phyloP scores from a whole-genome alignment of 805 yeast species.

The Tetrapisispora phaffii region DNA sequence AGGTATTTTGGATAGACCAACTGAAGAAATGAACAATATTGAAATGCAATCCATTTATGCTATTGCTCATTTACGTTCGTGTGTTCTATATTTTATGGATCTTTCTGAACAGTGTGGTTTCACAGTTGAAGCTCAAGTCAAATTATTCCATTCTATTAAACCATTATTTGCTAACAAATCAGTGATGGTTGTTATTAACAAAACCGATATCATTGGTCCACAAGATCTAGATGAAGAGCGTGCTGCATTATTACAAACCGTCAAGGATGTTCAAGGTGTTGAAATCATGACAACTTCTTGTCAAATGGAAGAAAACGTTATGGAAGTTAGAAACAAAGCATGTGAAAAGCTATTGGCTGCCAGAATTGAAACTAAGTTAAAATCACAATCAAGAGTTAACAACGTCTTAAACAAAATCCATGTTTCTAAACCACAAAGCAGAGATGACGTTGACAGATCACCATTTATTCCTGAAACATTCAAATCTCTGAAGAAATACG shows the following conservation, averaged over 20 bases:
- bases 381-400: slow-evolving; percentile 81
- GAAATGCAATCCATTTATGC: slow-evolving; percentile 99
- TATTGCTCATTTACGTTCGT: slow-evolving; percentile 93
- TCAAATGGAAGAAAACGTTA: slow-evolving; percentile 85
- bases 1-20: slow-evolving; percentile 96
- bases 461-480: slow-evolving; percentile 78
- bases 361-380: slow-evolving; percentile 91
- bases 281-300: slow-evolving; percentile 92
- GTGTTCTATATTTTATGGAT: slow-evolving; percentile 97
- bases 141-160: slow-evolving; percentile 91
- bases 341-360: slow-evolving; percentile 94
- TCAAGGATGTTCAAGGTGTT: slow-evolving; percentile 63
- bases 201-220: slow-evolving; percentile 78
- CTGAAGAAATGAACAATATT: slow-evolving; percentile 98
- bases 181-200: slow-evolving; percentile 90
- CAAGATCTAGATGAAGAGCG: slow-evolving; percentile 75
- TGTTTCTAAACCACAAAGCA: slow-evolving; percentile 78
- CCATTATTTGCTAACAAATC: slow-evolving; percentile 95
- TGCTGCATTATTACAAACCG: slow-evolving; percentile 57
- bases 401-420: slow-evolving; percentile 91
- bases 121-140: slow-evolving; percentile 93
- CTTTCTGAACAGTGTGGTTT: slow-evolving; percentile 98
- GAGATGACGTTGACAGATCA: slow-evolving; percentile 77
- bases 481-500: slow-evolving; percentile 52
- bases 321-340: slow-evolving; percentile 93